These are phyloP conservation scores for Simplicillium aogashimaense DNA, from an alignment of 2,329 filamentous ascomycete species.

Conservation along the genomic window DNA sequence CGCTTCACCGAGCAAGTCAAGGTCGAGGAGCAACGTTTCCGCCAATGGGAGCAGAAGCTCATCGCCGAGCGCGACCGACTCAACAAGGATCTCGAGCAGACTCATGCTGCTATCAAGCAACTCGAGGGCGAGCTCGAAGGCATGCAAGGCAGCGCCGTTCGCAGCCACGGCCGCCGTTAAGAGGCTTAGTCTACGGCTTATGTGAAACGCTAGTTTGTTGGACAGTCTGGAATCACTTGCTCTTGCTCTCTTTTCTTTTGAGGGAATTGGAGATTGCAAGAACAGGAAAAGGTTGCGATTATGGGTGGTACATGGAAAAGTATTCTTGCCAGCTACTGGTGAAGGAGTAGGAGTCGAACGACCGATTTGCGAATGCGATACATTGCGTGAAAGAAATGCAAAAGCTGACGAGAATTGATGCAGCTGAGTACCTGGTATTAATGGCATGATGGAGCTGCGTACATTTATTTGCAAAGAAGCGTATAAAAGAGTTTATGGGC, in stretches of 20 bases:
- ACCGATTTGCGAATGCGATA: too few relatives aligned
- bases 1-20: constrained; percentile 99
- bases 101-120: constrained; percentile 88
- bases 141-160: constrained; percentile 82
- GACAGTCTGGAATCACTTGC: constrained; percentile 11
- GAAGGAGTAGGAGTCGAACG: neutral
- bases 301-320: neutral
- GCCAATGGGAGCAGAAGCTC: constrained; percentile 99
- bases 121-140: constrained; percentile 86
- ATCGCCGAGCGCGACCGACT: constrained; percentile 96
- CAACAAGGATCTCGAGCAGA: constrained; percentile 99
- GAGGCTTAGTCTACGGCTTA: neutral
- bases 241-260: constrained; percentile 11
- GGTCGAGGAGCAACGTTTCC: constrained; percentile 98
- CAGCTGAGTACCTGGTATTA: too few relatives aligned
- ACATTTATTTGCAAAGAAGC: too few relatives aligned
- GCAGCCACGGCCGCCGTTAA: constrained; percentile 89
- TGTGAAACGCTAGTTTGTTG: constrained; percentile 7
- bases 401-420: too few relatives aligned
- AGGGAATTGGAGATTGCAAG: neutral
- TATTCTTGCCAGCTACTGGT: neutral
- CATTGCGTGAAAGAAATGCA: too few relatives aligned
- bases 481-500: constrained; percentile 2
- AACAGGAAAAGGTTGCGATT: neutral
- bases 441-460: too few relatives aligned